phyloP scores from a whole-genome alignment of 2,329 filamentous ascomycete species.

The Aspergillus novoparasiticus region DNA sequence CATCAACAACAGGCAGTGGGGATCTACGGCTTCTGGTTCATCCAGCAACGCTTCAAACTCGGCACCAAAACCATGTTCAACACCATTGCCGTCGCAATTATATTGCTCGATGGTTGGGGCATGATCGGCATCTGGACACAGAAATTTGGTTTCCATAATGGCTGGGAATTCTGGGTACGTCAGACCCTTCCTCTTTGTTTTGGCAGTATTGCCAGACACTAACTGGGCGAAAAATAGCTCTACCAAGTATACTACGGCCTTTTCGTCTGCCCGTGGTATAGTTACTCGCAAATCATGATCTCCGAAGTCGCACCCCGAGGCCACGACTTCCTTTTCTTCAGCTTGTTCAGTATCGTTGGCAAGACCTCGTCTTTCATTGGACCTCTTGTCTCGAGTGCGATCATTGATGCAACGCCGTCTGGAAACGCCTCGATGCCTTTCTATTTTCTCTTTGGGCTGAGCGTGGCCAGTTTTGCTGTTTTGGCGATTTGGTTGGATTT shows the following conservation, averaged over 20 bases:
- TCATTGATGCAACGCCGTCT: conserved; percentile 63
- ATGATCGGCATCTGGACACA: conserved; percentile 62
- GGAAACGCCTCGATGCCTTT: conserved; percentile 64
- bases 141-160: conserved; percentile 56
- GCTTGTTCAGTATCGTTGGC: conserved; percentile 67
- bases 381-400: conserved; percentile 68
- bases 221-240: conserved; percentile 25
- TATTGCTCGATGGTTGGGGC: conserved; percentile 61
- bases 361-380: conserved; percentile 71
- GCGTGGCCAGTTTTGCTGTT: conserved; percentile 56
- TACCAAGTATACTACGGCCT: conserved; percentile 63
- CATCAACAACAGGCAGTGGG: conserved; percentile 47
- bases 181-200: background rate
- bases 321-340: conserved; percentile 72
- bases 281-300: conserved; percentile 72
- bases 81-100: conserved; percentile 61
- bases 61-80: conserved; percentile 72
- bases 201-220: background rate
- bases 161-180: conserved; percentile 55
- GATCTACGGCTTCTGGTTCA: conserved; percentile 63
- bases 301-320: conserved; percentile 68
- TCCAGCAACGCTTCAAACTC: conserved; percentile 62
- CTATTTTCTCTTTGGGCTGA: conserved; percentile 66
- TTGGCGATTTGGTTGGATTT: conserved; percentile 62
- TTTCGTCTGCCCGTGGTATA: conserved; percentile 70